Conservation (phyloP, 2,329 filamentous ascomycete species). For the Ophiostoma himal-ulmi region DNA sequence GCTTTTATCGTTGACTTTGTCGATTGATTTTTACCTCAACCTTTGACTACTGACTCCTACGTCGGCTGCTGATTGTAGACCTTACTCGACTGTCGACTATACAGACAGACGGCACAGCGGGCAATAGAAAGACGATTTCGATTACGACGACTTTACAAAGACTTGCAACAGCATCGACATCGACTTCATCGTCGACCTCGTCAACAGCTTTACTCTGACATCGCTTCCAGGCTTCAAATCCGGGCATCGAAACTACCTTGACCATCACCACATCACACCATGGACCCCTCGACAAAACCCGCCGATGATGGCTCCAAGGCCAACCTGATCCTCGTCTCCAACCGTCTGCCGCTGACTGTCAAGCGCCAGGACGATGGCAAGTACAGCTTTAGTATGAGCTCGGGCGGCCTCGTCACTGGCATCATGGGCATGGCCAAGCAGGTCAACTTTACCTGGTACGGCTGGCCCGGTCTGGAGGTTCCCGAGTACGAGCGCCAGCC, state of each 20-base stretch:
- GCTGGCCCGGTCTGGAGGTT: slow-evolving; percentile 91
- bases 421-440: slow-evolving; percentile 87
- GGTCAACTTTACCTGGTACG: slow-evolving; percentile 96
- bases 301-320: slow-evolving; percentile 23
- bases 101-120: not conserved
- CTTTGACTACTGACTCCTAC: not conserved
- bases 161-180: not conserved
- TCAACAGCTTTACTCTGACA: not conserved
- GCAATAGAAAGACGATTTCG: not conserved
- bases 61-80: no score
- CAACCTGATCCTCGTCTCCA: slow-evolving; percentile 63
- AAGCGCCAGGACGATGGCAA: slow-evolving; percentile 86
- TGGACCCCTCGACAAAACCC: slow-evolving; percentile 17
- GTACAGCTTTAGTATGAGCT: slow-evolving; percentile 94
- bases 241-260: not conserved
- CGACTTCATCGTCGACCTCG: not conserved
- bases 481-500: slow-evolving; percentile 72
- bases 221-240: not conserved
- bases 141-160: not conserved
- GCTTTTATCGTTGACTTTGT: not conserved
- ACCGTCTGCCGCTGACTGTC: slow-evolving; percentile 93
- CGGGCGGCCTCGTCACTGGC: slow-evolving; percentile 88
- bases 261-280: not conserved
- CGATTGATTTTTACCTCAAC: not conserved
- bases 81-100: no score